Percentiles rank a stretch among this genome's conserved stretches.
These are phyloP conservation scores for Chimonanthus praecox DNA, from an alignment of 164 flowering plant species.

Conservation along the genomic window DNA sequence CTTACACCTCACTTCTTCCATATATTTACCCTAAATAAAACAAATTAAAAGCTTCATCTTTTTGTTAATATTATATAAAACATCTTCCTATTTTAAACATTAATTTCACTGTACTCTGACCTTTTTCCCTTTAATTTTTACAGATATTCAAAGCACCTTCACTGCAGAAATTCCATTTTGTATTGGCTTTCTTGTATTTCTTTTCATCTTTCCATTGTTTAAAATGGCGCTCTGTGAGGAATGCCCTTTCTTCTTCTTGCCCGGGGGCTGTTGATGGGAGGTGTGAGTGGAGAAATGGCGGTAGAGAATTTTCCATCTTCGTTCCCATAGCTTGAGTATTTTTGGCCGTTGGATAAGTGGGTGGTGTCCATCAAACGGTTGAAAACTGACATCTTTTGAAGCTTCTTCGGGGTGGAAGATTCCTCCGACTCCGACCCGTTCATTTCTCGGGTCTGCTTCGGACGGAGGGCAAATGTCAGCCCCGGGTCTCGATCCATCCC, in stretches of 20 bases:
- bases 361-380: slow-evolving; percentile 30
- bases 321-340: slow-evolving; percentile 31
- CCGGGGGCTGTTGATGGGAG: slow-evolving; percentile 46
- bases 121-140: not conserved
- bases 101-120: not conserved
- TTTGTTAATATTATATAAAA: no score
- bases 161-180: not conserved
- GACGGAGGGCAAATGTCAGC: slow-evolving; percentile 39
- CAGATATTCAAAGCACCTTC: not conserved
- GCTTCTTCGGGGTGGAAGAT: slow-evolving; percentile 44
- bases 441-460: slow-evolving; percentile 31
- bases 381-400: slow-evolving; percentile 22
- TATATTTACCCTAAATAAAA: not conserved
- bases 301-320: slow-evolving; percentile 17
- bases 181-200: not conserved
- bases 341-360: slow-evolving; percentile 14
- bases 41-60: not conserved
- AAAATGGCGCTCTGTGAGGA: slow-evolving; percentile 65
- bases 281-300: slow-evolving; percentile 48
- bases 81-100: not conserved
- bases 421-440: slow-evolving; percentile 51
- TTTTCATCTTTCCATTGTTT: not conserved
- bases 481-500: slow-evolving; percentile 44
- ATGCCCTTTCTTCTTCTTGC: slow-evolving; percentile 65
- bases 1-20: not conserved